A percentile compares a stretch with the other conserved stretches of the same genome.
These are phyloP conservation scores for Plasmodium chabaudi DNA, from an alignment of 169 alveolate species.

Conservation along the genomic window DNA sequence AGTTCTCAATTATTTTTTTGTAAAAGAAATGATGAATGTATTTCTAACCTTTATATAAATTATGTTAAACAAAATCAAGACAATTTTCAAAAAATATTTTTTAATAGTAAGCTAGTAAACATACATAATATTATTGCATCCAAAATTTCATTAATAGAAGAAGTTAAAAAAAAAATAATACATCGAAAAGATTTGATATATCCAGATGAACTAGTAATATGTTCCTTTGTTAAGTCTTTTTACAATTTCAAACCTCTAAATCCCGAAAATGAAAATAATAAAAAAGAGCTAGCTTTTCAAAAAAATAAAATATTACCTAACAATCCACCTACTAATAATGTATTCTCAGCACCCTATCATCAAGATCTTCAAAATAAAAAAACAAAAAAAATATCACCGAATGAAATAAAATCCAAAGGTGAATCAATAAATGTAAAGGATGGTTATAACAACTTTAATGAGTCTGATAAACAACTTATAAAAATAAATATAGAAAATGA, in stretches of 20 bases:
- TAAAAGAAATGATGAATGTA: constrained; percentile 32
- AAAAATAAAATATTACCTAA: too few species aligned
- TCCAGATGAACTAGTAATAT: constrained; percentile 41
- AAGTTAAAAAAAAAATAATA: constrained; percentile 30
- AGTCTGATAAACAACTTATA: too few species aligned
- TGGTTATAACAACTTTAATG: too few species aligned
- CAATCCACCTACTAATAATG: too few species aligned
- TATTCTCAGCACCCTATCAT: too few species aligned
- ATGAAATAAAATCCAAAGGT: too few species aligned
- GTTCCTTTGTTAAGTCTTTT: constrained; percentile 39
- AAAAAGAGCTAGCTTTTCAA: not conserved
- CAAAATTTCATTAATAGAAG: constrained; percentile 16
- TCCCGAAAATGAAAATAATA: not conserved
- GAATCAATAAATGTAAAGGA: too few species aligned
- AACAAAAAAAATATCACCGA: too few species aligned
- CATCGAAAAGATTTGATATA: constrained; percentile 17
- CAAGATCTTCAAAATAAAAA: too few species aligned
- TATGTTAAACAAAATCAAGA: constrained; percentile 20
- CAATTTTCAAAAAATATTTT: constrained; percentile 19
- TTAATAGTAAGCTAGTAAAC: constrained; percentile 20
- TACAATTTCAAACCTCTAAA: not conserved
- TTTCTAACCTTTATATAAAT: constrained; percentile 11
- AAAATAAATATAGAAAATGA: too few species aligned
- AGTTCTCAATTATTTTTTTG: constrained; percentile 41
- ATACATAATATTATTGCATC: constrained; percentile 19